A percentile compares a stretch with the other conserved stretches of the same genome.
Conservation (phyloP, 1,284 basidiomycete genomes). For the Agaricales sp. region DNA sequence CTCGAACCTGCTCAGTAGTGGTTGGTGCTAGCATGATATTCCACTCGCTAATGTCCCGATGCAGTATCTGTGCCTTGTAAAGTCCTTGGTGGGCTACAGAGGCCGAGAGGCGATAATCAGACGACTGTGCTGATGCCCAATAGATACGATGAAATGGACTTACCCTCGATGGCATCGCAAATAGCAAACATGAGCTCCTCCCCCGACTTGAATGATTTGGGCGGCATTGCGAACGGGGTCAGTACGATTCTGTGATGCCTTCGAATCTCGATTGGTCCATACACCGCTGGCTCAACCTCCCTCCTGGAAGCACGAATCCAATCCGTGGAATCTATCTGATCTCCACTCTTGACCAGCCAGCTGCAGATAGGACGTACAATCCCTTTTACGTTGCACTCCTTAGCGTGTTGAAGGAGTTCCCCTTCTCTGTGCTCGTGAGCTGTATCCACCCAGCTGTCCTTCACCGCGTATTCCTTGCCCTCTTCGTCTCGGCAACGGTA, state of each 20-base stretch:
- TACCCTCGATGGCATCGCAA: background rate
- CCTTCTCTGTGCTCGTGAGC: background rate
- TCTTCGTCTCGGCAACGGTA: background rate
- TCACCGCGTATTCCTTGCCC: background rate
- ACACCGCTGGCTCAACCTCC: background rate
- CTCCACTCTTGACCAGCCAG: background rate
- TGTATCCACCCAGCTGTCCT: background rate
- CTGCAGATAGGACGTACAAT: background rate
- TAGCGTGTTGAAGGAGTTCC: background rate
- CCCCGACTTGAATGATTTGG: background rate
- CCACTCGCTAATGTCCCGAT: background rate
- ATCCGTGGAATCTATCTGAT: background rate
- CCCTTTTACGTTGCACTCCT: background rate
- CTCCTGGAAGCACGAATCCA: background rate
- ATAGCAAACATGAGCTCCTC: background rate
- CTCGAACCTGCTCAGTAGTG: background rate
- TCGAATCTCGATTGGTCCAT: background rate
- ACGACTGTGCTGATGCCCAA: background rate
- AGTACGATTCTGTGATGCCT: background rate
- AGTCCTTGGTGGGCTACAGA: background rate
- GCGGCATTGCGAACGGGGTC: background rate
- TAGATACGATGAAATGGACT: background rate
- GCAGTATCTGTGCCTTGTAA: background rate
- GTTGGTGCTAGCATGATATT: background rate
- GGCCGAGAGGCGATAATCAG: background rate